Evolutionary conservation across 2,329 filamentous ascomycete genomes (phyloP), one percentile per base, ranked within the genome.

Genomic region (Chrysoporthe deuterocubensis): DNA sequence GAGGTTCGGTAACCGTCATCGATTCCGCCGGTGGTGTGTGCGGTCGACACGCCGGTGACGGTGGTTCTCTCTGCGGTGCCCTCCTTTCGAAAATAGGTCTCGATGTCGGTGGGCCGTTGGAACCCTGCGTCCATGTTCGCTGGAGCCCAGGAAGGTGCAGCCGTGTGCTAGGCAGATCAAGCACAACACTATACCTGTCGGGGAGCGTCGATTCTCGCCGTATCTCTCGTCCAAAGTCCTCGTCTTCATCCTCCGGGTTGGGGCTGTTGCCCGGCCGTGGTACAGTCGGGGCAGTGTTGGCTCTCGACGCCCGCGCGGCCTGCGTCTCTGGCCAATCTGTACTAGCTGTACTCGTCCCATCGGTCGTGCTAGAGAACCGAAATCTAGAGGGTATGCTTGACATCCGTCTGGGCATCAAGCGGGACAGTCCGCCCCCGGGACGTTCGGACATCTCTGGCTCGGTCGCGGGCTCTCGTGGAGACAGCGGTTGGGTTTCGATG

Each of bases 141-240:
- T 74, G 75, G 16, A 84, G 75, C 62, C 79, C 78, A 1, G 82
- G 81, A 37, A 84, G 74, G 65, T 80, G 75, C 37, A 84, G 72
- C 62, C 80, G 76, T 37, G 80, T 81, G 42, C 79, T 79, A 13
- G 82, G 79, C 34, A 83, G 71, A n/a, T 66, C 66, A 34, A 64
- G 56, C 16, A 62, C 64, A 34, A 68, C 64, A 48, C 68, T 70
- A 18, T 68, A 70, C 7, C 68, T 56, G 42, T 75, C 74, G n/a
- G 78, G 76, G 65, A 79, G 72, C 4, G 76, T 76, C 3, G 82
- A 72, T 21, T 76, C 73, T 61, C 82, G 79, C 2, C 77, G 76
- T 2, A 84, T 82, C 1, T 82, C 81, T 72, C 87, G 87, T 44
- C 59, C 82, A 78, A 21, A 73, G 32, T 75, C 76, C 57, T 72